Conservation (phyloP, 495 filamentous ascomycete genomes). For the Trichoderma gamsii region DNA sequence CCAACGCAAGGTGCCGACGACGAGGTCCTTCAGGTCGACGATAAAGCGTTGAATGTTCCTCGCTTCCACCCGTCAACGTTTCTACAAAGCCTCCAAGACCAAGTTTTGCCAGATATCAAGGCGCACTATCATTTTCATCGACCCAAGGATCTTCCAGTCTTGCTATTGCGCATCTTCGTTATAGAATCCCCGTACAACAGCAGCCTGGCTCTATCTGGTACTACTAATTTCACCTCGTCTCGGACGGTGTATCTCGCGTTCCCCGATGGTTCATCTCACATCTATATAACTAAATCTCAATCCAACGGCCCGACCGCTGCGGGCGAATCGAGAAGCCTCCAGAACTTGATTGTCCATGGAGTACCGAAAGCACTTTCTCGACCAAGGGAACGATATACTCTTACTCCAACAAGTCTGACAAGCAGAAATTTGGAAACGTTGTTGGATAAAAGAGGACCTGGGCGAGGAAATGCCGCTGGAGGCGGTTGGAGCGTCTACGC, state of each 20-base stretch:
- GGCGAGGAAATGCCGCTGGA: constrained; percentile 57
- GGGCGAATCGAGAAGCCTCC: constrained; percentile 56
- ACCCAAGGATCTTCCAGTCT: constrained; percentile 55
- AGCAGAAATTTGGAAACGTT: constrained; percentile 64
- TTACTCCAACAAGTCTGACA: constrained; percentile 58
- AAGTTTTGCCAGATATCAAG: constrained; percentile 67
- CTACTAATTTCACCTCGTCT: constrained; percentile 46
- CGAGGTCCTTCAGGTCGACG: constrained; percentile 31
- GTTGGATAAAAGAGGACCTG: constrained; percentile 57
- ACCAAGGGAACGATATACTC: constrained; percentile 58
- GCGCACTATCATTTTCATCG: constrained; percentile 72
- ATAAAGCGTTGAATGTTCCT: constrained; percentile 49
- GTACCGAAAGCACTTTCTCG: constrained; percentile 73
- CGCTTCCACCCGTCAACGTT: constrained; percentile 73
- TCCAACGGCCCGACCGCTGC: constrained; percentile 27
- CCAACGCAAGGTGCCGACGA: constrained; percentile 30
- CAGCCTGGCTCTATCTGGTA: constrained; percentile 42
- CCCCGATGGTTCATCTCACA: constrained; percentile 65
- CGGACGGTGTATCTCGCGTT: constrained; percentile 71
- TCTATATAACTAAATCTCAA: constrained; percentile 59
- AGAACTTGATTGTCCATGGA: constrained; percentile 62
- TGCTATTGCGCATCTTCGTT: constrained; percentile 69
- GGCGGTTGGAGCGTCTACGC: constrained; percentile 78
- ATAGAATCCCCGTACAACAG: constrained; percentile 66
- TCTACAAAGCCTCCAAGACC: constrained; percentile 61